Conservation (phyloP, 495 filamentous ascomycete species). For the Penicillium macrosclerotiorum region DNA sequence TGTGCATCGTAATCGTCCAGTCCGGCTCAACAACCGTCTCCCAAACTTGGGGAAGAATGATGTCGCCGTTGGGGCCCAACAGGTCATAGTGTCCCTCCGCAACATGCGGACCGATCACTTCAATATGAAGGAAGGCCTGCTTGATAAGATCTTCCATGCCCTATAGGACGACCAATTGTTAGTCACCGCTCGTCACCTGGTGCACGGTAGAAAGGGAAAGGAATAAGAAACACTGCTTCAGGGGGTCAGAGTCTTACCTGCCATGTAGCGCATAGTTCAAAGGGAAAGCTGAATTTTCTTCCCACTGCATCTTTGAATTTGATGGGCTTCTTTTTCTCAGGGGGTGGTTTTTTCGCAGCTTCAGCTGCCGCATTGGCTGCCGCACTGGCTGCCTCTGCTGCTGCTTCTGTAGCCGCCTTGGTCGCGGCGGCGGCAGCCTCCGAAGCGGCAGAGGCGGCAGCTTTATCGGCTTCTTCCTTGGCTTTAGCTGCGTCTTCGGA, state of each 20-base stretch:
- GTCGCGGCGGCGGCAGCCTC: constrained; percentile 12
- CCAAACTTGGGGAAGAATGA: constrained; percentile 86
- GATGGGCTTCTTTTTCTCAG: constrained; percentile 61
- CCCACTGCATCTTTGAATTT: constrained; percentile 87
- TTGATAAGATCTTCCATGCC: constrained; percentile 85
- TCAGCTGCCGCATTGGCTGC: constrained; percentile 18
- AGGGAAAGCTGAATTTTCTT: constrained; percentile 83
- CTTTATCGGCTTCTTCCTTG: constrained; percentile 28
- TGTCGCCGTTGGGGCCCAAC: constrained; percentile 78
- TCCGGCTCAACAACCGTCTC: constrained; percentile 82
- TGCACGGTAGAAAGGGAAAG: not conserved
- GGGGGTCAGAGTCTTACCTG: constrained; percentile 65
- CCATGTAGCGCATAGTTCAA: constrained; percentile 76
- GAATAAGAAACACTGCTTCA: too few species aligned
- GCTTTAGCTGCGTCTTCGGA: constrained; percentile 25
- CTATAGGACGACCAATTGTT: constrained; percentile 40
- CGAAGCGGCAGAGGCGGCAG: constrained; percentile 15
- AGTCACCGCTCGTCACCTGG: not conserved
- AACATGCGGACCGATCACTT: constrained; percentile 77
- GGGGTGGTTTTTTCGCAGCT: constrained; percentile 24
- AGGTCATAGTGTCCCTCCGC: constrained; percentile 84
- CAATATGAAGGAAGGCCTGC: constrained; percentile 83
- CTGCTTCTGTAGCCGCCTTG: constrained; percentile 11
- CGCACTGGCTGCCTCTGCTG: constrained; percentile 12
- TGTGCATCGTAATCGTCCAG: constrained; percentile 91